phyloP scores from a whole-genome alignment of 2,329 filamentous ascomycete genomes.

The Colletotrichum trifolii region DNA sequence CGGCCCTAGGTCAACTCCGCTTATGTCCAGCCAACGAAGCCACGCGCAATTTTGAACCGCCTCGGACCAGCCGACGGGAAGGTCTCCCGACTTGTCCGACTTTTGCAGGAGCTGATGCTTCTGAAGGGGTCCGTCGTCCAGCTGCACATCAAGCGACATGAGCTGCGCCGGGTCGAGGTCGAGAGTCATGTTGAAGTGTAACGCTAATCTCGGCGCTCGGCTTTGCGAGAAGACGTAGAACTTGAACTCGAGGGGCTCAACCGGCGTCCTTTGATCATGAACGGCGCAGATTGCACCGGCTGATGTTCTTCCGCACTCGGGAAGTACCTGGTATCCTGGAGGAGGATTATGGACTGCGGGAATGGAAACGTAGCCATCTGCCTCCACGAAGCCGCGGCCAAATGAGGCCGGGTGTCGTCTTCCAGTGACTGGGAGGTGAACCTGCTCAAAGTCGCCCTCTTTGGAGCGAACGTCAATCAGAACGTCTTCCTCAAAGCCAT shows the following conservation, averaged over 20 bases:
- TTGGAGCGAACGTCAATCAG: slow-evolving; percentile 47
- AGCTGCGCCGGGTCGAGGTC: slow-evolving; percentile 61
- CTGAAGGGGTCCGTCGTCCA: slow-evolving; percentile 53
- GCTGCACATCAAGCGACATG: slow-evolving; percentile 61
- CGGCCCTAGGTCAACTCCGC: slow-evolving; percentile 22
- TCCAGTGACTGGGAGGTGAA: slow-evolving; percentile 41
- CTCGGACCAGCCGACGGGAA: slow-evolving; percentile 59
- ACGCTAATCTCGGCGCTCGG: slow-evolving; percentile 41
- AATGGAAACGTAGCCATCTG: slow-evolving; percentile 47
- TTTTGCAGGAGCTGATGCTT: slow-evolving; percentile 45
- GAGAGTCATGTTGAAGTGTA: slow-evolving; percentile 54
- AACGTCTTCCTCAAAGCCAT: slow-evolving; percentile 55
- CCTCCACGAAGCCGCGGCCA: slow-evolving; percentile 47
- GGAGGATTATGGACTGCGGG: slow-evolving; percentile 39
- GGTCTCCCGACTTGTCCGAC: slow-evolving; percentile 45
- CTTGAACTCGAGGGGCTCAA: slow-evolving; percentile 43
- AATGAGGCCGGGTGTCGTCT: slow-evolving; percentile 45
- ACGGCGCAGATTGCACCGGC: slow-evolving; percentile 39
- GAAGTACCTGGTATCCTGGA: slow-evolving; percentile 43
- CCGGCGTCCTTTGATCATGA: slow-evolving; percentile 32
- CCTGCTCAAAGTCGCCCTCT: slow-evolving; percentile 51
- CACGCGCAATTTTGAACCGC: slow-evolving; percentile 63
- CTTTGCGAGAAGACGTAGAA: slow-evolving; percentile 45
- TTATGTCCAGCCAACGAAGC: slow-evolving; percentile 52
- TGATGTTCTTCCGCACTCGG: slow-evolving; percentile 44